Evolutionary conservation across 805 yeast species (phyloP), one percentile per base, ranked within the genome.

Genomic region (Candida berthetii): DNA sequence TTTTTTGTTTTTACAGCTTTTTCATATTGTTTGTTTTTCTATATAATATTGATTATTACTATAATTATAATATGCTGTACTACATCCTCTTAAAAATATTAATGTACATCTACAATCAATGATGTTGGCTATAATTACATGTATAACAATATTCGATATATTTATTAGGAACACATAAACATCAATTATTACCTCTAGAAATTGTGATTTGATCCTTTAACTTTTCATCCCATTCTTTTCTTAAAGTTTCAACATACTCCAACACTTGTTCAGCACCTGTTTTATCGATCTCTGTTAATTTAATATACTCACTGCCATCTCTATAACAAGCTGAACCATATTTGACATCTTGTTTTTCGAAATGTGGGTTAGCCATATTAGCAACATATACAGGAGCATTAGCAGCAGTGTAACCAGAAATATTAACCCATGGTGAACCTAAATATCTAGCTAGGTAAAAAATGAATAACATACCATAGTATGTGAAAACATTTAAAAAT

Each of bases 391-490:
- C 71, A 1, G 93, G 87, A 2, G 98, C 87, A 57, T 85, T 84
- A 8, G 98, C 96, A 13, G 95, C 97, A 11, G 71, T 80, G 62
- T 89, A 87, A 2, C 98, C 96, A 25, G 82, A 74, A 35, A 93
- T 85, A 52, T 85, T 86, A 59, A 91, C 96, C 81, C 91, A 85
- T 14, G 84, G 83, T 5, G 95, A 83, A 2, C 99, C 99, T 24
- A 79, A 56, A 49, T 72, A 68, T 49, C 98, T 74, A 9, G 96
- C 95, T 7, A 89, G 34, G 60, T 88, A 89, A 57, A 93, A 93
- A 58, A 90, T 68, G 36, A 81, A 47, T 43, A 88, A 55, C 98
- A 93, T 93, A 11, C 95, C 95, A 49, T 84, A 79, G 57, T 78
- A 86, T 1, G 96, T 82, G 60, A 90, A 69, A 4, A 84, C 62